Evolutionary conservation across 2,329 filamentous ascomycete species (phyloP).

Genomic region (Beauveria medogensis): DNA sequence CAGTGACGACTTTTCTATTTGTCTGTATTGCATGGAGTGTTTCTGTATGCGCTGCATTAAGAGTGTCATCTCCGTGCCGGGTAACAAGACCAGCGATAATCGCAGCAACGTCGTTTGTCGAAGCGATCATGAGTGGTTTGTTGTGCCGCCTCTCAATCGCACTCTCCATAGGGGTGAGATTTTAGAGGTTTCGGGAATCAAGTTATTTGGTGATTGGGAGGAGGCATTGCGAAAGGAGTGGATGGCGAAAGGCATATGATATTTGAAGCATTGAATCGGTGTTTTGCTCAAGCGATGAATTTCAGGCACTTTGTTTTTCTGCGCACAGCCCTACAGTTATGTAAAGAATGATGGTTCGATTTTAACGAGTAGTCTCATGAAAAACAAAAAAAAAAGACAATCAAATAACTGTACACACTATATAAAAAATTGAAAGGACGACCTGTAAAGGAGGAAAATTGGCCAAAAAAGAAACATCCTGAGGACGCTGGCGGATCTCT

Average conservation of each 20-base stretch:
- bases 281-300: background rate
- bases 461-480: slow-evolving; percentile 7
- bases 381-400: background rate
- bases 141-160: slow-evolving; percentile 27
- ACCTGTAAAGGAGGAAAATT: background rate
- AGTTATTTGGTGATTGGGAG: slow-evolving; percentile 30
- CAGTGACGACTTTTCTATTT: slow-evolving; percentile 27
- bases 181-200: slow-evolving; percentile 25
- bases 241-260: slow-evolving; percentile 12
- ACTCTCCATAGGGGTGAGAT: slow-evolving; percentile 31
- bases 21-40: slow-evolving; percentile 30
- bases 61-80: slow-evolving; percentile 20
- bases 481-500: slow-evolving; percentile 13
- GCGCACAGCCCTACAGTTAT: too few species aligned
- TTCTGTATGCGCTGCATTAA: slow-evolving; percentile 29
- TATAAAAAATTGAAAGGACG: too few species aligned
- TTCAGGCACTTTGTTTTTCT: background rate
- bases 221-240: slow-evolving; percentile 24
- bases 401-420: too few species aligned
- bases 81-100: slow-evolving; percentile 23
- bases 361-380: background rate
- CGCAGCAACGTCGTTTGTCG: slow-evolving; percentile 24
- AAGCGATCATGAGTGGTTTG: slow-evolving; percentile 31
- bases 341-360: background rate
- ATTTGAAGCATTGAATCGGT: background rate